phyloP scores from a whole-genome alignment of 257 asterid species.

The Henckelia pumila region DNA sequence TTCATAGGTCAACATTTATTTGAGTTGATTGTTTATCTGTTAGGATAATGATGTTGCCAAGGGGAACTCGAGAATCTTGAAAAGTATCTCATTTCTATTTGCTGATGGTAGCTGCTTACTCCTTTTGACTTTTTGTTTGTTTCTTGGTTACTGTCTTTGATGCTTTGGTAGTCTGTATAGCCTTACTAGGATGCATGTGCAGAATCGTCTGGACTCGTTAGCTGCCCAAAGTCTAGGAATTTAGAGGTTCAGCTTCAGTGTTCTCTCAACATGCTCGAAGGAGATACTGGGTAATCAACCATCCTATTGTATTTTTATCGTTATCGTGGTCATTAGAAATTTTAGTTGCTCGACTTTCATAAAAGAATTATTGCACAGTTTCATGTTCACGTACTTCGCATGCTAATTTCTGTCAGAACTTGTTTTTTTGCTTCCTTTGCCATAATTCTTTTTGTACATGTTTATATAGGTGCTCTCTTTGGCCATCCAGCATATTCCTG shows the following conservation, averaged over 20 bases:
- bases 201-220: conserved; percentile 45
- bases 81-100: conserved; percentile 66
- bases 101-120: conserved; percentile 46
- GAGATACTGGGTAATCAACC: conserved; percentile 79
- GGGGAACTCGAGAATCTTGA: conserved; percentile 59
- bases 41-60: conserved; percentile 51
- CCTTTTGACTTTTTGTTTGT: conserved; percentile 2
- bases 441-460: conserved; percentile 22
- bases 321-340: background rate
- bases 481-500: conserved; percentile 94
- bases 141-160: background rate
- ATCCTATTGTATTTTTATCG: background rate
- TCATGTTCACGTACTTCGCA: background rate
- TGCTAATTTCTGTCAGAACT: conserved; percentile 14
- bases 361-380: background rate
- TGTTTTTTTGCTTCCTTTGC: background rate
- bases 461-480: conserved; percentile 72
- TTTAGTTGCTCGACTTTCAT: background rate
- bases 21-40: conserved; percentile 12
- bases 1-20: background rate
- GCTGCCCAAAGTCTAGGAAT: conserved; percentile 41
- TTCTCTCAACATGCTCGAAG: conserved; percentile 93
- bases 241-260: conserved; percentile 64
- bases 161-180: conserved; percentile 5
- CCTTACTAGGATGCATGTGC: conserved; percentile 15